Base-by-base conservation (phyloP, 257 asterid genomes). In the Solanum medicagineum region DNA sequence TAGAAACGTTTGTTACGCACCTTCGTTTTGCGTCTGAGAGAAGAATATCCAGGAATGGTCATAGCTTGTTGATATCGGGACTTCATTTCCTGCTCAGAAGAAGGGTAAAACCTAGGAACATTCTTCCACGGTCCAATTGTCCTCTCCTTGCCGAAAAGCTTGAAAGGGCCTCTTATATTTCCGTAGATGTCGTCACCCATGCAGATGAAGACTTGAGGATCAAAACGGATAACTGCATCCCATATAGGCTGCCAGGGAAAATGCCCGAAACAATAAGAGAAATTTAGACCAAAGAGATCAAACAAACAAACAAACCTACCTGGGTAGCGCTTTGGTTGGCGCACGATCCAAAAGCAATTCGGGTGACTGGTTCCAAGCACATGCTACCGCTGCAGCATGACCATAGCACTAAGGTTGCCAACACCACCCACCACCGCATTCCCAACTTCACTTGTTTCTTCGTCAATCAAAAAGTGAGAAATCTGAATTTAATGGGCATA, bases 81-180 rank as follows among this genome's bases (percentile, higher is more conserved):
- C 53, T 5, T 40, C 90, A 88, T 86, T 86, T 88, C 86, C 9
- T 80, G 74, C 54, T 85, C 81, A 49, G 88, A 84, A 60, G 87
- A 83, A 65, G 90, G 87, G 65, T 51, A 26, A 54, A 88, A 88
- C 60, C 90, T 86, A 10, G 86, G 84, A 70, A 71, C 87, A 88
- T 86, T 88, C 80, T 86, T 86, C 90, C 90, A 88, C 0, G 90
- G 89, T 19, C 90, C 89, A 84, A 88, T 88, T 1, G 90, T 88
- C 81, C 90, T 88, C 44, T 88, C 84, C 80, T 84, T 84, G 4
- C 90, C 89, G 20, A 88, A 88, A 73, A 86, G 51, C 87, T 51
- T 86, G 45, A 86, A 88, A 13, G 90, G 87, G 45, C 85, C 86
- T 22, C 88, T 75, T 36, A 84, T 49, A 60, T 88, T 89, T 24